A percentile compares a stretch with the other conserved stretches of the same genome.
Conservation (phyloP, 805 yeast genomes). For the Pichia occidentalis region DNA sequence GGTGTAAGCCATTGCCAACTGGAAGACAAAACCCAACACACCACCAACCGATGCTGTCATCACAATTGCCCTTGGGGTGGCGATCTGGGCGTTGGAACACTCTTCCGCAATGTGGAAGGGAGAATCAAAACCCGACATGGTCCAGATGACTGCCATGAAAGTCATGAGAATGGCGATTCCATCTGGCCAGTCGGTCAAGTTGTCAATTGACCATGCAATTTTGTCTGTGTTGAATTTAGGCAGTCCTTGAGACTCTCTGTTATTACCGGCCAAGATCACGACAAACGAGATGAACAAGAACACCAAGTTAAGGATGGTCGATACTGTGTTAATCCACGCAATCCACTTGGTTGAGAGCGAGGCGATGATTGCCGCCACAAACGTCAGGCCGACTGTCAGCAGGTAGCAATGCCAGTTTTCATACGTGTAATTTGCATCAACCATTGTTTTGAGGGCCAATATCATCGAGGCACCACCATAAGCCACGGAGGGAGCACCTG, state of each 20-base stretch:
- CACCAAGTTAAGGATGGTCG: slow-evolving; percentile 43
- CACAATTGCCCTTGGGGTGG: slow-evolving; percentile 64
- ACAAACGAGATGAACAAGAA: slow-evolving; percentile 48
- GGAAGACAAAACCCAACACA: slow-evolving; percentile 47
- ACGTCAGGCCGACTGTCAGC: slow-evolving; percentile 45
- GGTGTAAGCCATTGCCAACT: slow-evolving; percentile 57
- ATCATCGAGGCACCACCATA: slow-evolving; percentile 53
- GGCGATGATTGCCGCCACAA: slow-evolving; percentile 41
- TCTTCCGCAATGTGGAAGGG: slow-evolving; percentile 75
- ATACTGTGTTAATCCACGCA: slow-evolving; percentile 44
- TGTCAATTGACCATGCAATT: slow-evolving; percentile 48
- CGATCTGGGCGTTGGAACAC: slow-evolving; percentile 53
- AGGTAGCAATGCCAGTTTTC: slow-evolving; percentile 46
- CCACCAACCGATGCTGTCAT: slow-evolving; percentile 53
- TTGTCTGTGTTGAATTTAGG: slow-evolving; percentile 45
- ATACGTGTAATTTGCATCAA: slow-evolving; percentile 34
- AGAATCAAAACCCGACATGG: slow-evolving; percentile 71
- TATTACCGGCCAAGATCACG: slow-evolving; percentile 46
- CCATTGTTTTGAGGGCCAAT: slow-evolving; percentile 41
- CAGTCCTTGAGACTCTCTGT: slow-evolving; percentile 31
- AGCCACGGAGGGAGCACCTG: slow-evolving; percentile 55
- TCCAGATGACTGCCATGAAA: slow-evolving; percentile 59
- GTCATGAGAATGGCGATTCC: slow-evolving; percentile 53
- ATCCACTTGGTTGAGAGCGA: slow-evolving; percentile 50
- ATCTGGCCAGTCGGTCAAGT: slow-evolving; percentile 57